Evolutionary conservation across 2,329 filamentous ascomycete species (phyloP), one percentile per base, ranked within the genome.

Genomic region (Penicillium sp.): DNA sequence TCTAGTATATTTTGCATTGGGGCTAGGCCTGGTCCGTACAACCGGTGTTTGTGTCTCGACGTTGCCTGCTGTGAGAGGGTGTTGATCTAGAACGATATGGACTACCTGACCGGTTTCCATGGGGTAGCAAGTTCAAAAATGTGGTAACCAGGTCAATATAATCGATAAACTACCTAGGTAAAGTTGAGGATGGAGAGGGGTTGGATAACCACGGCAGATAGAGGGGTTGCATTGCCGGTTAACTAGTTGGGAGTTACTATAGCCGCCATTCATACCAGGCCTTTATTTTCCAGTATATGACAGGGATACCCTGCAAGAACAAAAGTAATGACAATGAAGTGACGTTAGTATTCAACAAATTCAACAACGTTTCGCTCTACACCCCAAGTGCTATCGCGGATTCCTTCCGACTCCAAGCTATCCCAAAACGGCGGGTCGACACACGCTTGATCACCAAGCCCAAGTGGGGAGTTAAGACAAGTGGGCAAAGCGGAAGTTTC

Each of bases 21-120:
- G 41, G 43, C 58, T 2, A 58, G 59, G 1, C 48, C 55, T 1
- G 57, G 57, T 1, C 56, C 48, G 8, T 59, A 58, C 35, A 59
- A 60, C 24, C 61, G 59, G 62, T n/a, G n/a, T n/a, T n/a, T n/a
- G n/a, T 61, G 57, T 34, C 40, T 62, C 21, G 58, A 58, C 6
- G 54, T 61, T 1, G 63, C 61, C 57, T 57, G 34, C 21, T 58
- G 56, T 17, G 56, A 54, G 28, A 49, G 51, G 2, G 55, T 60
- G 32, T 54, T 55, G 38, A 60, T 61, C 40, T 50, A 56, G 39
- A 60, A 61, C 26, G 58, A 62, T 53, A 58, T 56, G 19, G 61
- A 62, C 26, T 48, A 60, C 48, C 45, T 62, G 32, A 61, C 55
- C 6, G 62, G 60, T 38, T 61, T 59, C n/a, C 37, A 47, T 2